A percentile compares a stretch with the other conserved stretches of the same genome.
Evolutionary conservation across 345 rosid species (phyloP).

Genomic region (Salix exigua): DNA sequence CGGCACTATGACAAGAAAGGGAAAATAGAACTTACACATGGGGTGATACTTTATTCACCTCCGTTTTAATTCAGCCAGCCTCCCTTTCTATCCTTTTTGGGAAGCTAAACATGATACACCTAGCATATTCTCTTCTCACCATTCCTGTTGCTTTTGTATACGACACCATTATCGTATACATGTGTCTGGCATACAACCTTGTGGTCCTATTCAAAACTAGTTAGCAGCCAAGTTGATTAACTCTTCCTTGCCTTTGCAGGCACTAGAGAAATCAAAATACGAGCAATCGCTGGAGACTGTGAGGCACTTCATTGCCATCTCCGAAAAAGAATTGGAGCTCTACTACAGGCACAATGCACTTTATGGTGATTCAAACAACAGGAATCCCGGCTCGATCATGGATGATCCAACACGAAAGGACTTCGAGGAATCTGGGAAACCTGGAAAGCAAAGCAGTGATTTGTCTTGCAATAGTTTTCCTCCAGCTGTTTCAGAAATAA

Average conservation of each 20-base stretch:
- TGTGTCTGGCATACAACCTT: background rate
- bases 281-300: slow-evolving; percentile 89
- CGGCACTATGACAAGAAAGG: background rate
- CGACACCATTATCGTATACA: no score
- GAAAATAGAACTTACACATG: background rate
- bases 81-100: background rate
- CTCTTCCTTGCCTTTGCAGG: slow-evolving; percentile 39
- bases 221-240: background rate
- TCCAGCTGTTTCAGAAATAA: slow-evolving; percentile 25
- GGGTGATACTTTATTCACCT: background rate
- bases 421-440: slow-evolving; percentile 27
- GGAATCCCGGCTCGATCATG: slow-evolving; percentile 51
- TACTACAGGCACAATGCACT: slow-evolving; percentile 71
- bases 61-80: background rate
- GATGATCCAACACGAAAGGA: slow-evolving; percentile 29
- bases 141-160: background rate
- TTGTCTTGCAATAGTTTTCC: background rate
- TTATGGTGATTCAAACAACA: slow-evolving; percentile 58
- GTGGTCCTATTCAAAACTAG: background rate
- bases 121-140: background rate
- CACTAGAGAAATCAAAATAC: slow-evolving; percentile 76
- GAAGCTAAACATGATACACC: background rate
- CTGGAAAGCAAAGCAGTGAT: slow-evolving; percentile 14
- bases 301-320: slow-evolving; percentile 64
- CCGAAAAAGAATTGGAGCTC: slow-evolving; percentile 78